Base-by-base conservation (phyloP, 192 early-diverging fungal genomes). In the Funneliformis geosporum region DNA sequence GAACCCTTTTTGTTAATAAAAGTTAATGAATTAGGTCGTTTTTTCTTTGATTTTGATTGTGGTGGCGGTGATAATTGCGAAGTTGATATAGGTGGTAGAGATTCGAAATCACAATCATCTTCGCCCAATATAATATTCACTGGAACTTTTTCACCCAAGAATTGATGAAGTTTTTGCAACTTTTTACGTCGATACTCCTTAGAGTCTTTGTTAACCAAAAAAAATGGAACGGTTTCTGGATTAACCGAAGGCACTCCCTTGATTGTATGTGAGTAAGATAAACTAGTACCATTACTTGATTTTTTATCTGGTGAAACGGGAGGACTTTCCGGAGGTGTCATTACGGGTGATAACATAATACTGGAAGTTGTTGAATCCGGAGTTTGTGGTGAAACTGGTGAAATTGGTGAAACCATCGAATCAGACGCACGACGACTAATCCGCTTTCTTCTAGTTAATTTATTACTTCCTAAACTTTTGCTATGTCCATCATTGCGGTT, bases 131-230 rank as follows among this genome's bases (percentile, higher is more conserved):
- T 47, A 25, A 60, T 33, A 59, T 84, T 67, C 7, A 82, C 76
- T 1, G 85, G 85, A 4, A 86, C 80, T 43, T 75, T 79, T 44
- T 86, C 85, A 10, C 85, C 85, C 39, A 86, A 61, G 67, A 86
- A 86, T 64, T 82, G 82, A 42, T 86, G 79, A 55, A 86, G 82
- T 75, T 86, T 86, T 78, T 86, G 83, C 79, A 86, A 80, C 18
- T 81, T 82, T 42, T 84, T 83, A 68, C 77, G 42, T 60, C 77
- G 16, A 70, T 78, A 78, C 25, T 69, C 77, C 23, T 69, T 67
- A 6, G 77, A 60, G 12, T 78, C 77, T 60, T 55, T 78, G 39
- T 78, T 69, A 7, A 69, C 5, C 27, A 69, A 21, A 59, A 55
- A 10, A n/a, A 78, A 69, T 23, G 65, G 66, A 33, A 40, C 2